A percentile compares a stretch with the other conserved stretches of the same genome.
phyloP scores from a whole-genome alignment of 345 rosid species.

The Murraya koenigii region DNA sequence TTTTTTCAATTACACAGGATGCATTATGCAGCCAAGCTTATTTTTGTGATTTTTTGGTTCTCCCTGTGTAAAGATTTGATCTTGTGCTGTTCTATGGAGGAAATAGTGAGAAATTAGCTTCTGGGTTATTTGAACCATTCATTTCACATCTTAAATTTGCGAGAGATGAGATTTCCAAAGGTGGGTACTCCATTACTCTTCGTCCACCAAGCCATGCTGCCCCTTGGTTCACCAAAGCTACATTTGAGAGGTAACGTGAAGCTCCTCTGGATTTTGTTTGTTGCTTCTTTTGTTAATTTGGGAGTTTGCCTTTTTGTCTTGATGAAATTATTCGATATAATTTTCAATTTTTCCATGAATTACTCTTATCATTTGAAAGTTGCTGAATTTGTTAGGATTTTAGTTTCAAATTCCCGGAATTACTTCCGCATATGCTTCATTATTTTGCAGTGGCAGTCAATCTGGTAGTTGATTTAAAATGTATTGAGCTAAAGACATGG shows the following conservation, averaged over 20 bases:
- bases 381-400: background rate
- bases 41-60: background rate
- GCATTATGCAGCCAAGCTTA: background rate
- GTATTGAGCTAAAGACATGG: background rate
- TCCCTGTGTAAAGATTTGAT: conserved; percentile 53
- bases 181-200: conserved; percentile 80
- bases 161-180: conserved; percentile 77
- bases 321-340: background rate
- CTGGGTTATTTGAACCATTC: conserved; percentile 82
- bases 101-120: conserved; percentile 74
- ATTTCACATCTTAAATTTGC: conserved; percentile 69
- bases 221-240: conserved; percentile 84
- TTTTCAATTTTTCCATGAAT: background rate
- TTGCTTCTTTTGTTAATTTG: background rate
- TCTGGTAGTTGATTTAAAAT: background rate
- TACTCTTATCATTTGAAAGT: background rate
- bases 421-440: background rate
- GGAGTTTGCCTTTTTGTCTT: background rate
- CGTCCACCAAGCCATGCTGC: conserved; percentile 49
- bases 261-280: background rate
- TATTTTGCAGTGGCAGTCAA: background rate
- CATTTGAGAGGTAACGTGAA: conserved; percentile 62
- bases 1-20: background rate
- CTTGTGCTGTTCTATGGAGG: conserved; percentile 64
- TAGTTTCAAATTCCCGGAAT: background rate